Conservation (phyloP, 495 filamentous ascomycete genomes). For the Lophiotrema nucula region DNA sequence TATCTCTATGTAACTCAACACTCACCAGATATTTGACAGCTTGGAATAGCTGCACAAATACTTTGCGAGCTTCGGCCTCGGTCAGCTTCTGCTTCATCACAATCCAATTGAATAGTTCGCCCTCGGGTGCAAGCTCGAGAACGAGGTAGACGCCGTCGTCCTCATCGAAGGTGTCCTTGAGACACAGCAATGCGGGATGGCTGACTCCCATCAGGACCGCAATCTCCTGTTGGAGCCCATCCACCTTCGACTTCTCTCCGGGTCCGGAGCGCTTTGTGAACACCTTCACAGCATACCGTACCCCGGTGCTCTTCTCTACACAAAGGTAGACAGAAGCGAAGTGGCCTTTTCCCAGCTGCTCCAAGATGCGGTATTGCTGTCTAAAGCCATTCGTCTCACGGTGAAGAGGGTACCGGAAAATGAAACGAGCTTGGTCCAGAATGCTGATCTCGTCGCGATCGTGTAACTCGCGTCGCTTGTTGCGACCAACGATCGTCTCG, state of each 20-base stretch:
- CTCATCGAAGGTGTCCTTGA: constrained; percentile 95
- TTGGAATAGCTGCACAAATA: constrained; percentile 90
- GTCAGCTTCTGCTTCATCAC: constrained; percentile 82
- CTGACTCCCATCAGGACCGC: constrained; percentile 93
- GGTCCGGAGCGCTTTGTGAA: constrained; percentile 79
- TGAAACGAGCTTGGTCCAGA: constrained; percentile 75
- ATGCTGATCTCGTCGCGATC: constrained; percentile 89
- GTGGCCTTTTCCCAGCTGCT: constrained; percentile 92
- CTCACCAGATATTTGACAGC: constrained; percentile 91
- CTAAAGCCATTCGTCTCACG: constrained; percentile 73
- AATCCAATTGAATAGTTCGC: constrained; percentile 94
- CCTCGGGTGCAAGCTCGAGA: constrained; percentile 84
- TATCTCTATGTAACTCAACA: not conserved
- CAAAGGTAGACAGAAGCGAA: constrained; percentile 95
- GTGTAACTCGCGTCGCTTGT: constrained; percentile 81
- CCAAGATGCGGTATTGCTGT: constrained; percentile 79
- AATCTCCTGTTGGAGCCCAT: constrained; percentile 90
- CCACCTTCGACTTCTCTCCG: constrained; percentile 77
- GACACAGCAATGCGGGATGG: constrained; percentile 90
- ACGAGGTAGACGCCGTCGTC: constrained; percentile 87
- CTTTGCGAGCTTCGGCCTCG: constrained; percentile 77
- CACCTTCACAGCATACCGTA: constrained; percentile 86
- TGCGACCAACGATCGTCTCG: constrained; percentile 84
- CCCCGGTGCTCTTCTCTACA: constrained; percentile 78
- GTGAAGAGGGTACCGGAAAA: constrained; percentile 83